Evolutionary conservation across 129 eudicot genomes (phyloP).

Genomic region (Centrapalus pauciflorus): DNA sequence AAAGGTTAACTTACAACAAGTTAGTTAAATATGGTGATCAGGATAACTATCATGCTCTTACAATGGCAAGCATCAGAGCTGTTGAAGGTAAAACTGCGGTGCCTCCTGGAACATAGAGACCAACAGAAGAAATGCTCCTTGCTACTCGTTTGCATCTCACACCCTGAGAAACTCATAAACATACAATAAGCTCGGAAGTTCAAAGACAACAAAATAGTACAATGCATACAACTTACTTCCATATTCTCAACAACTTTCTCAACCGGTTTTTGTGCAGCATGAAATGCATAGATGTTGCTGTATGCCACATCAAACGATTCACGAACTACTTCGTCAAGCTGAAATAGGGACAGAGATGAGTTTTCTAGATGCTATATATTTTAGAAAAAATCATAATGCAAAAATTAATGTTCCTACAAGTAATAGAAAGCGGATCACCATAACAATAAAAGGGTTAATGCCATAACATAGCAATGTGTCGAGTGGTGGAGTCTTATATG

Average conservation of each 20-base stretch:
- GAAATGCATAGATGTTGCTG: slow-evolving; percentile 91
- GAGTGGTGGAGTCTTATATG: too few species aligned
- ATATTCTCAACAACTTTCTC: slow-evolving; percentile 93
- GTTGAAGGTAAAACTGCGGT: slow-evolving; percentile 99
- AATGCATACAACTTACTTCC: slow-evolving; percentile 51
- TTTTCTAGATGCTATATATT: neutral
- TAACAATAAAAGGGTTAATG: too few species aligned
- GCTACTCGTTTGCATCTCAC: slow-evolving; percentile 98
- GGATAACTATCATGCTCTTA: slow-evolving; percentile 32
- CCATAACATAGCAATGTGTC: too few species aligned
- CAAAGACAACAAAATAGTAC: neutral
- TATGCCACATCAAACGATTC: slow-evolving; percentile 99
- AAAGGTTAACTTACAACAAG: slow-evolving; percentile 20
- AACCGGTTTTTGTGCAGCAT: slow-evolving; percentile 93
- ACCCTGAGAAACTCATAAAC: slow-evolving; percentile 53
- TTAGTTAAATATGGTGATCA: neutral
- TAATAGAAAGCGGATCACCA: neutral
- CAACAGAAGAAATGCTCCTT: slow-evolving; percentile 86
- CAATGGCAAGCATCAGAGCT: slow-evolving; percentile 97
- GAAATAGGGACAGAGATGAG: slow-evolving; percentile 20
- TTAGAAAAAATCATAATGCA: neutral
- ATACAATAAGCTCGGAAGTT: neutral
- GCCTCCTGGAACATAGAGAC: slow-evolving; percentile 99
- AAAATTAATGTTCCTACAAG: neutral
- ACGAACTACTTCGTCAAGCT: slow-evolving; percentile 87